phyloP scores from a whole-genome alignment of 2,329 filamentous ascomycete genomes.

The Trichothecium roseum region DNA sequence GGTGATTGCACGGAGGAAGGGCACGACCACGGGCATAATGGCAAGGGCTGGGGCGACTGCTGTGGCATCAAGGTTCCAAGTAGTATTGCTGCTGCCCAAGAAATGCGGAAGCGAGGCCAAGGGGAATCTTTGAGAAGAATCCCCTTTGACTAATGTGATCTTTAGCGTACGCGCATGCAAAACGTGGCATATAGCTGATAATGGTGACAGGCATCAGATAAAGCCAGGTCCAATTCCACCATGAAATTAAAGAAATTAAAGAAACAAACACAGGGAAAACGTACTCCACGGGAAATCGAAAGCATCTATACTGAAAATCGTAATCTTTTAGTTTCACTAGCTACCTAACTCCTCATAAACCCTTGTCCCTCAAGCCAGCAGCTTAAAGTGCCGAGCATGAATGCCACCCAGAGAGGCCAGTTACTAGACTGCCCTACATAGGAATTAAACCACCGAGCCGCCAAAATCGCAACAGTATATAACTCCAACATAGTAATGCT shows the following conservation, averaged over 20 bases:
- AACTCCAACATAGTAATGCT: too few species aligned
- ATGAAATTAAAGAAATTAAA: neutral
- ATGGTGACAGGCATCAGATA: neutral
- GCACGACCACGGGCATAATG: conserved; percentile 52
- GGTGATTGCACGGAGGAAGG: conserved; percentile 45
- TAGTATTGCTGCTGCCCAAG: conserved; percentile 80
- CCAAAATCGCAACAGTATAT: too few species aligned
- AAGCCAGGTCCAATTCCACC: neutral
- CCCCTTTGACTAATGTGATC: conserved; percentile 58
- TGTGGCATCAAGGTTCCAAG: conserved; percentile 97
- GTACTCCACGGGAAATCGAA: too few species aligned
- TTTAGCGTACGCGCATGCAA: neutral
- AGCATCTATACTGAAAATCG: too few species aligned
- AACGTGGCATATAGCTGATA: neutral
- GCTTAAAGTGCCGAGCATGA: too few species aligned
- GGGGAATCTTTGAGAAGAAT: conserved; percentile 57
- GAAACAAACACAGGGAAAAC: too few species aligned
- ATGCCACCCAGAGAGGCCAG: too few species aligned
- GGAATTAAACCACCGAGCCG: too few species aligned
- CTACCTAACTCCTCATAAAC: too few species aligned
- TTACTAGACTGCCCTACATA: too few species aligned
- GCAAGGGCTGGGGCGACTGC: conserved; percentile 82
- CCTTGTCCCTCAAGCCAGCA: too few species aligned
- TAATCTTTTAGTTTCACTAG: too few species aligned
- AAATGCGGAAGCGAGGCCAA: conserved; percentile 66